A percentile compares a stretch with the other conserved stretches of the same genome.
phyloP scores from a whole-genome alignment of 345 rosid genomes.

The Cardiospermum halicacabum region DNA sequence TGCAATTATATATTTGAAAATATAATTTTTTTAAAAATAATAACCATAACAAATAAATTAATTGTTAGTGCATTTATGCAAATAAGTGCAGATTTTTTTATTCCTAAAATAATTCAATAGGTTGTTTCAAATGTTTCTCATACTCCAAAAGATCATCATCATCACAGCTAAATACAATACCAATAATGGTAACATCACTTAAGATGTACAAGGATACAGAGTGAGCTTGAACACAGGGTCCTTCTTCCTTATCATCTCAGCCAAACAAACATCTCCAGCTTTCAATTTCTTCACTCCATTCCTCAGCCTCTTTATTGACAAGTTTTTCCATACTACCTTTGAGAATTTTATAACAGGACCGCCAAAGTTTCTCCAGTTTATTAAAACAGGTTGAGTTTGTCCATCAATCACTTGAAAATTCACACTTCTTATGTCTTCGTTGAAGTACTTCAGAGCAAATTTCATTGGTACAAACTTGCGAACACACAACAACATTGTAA shows the following conservation, averaged over 20 bases:
- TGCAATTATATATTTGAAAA: too few relatives aligned
- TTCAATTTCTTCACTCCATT: neutral
- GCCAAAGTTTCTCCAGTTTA: neutral
- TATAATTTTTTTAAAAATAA: too few relatives aligned
- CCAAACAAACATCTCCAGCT: neutral
- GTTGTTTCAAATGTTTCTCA: too few relatives aligned
- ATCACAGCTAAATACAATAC: too few relatives aligned
- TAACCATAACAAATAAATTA: too few relatives aligned
- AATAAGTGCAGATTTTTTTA: too few relatives aligned
- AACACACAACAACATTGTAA: neutral
- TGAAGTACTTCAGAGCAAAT: slow-evolving; percentile 13
- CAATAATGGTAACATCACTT: too few relatives aligned
- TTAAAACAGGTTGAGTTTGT: slow-evolving; percentile 1
- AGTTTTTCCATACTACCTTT: slow-evolving; percentile 17
- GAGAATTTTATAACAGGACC: neutral
- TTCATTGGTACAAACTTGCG: slow-evolving; percentile 17
- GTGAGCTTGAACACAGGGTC: neutral
- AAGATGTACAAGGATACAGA: neutral
- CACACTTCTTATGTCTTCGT: neutral
- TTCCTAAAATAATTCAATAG: too few relatives aligned
- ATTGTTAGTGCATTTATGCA: too few relatives aligned
- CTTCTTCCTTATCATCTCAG: neutral
- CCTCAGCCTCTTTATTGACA: too few relatives aligned
- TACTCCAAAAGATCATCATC: too few relatives aligned
- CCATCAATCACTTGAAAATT: slow-evolving; percentile 22